Evolutionary conservation across 2,329 filamentous ascomycete species (phyloP).

Genomic region (Harringtonia lauricola): DNA sequence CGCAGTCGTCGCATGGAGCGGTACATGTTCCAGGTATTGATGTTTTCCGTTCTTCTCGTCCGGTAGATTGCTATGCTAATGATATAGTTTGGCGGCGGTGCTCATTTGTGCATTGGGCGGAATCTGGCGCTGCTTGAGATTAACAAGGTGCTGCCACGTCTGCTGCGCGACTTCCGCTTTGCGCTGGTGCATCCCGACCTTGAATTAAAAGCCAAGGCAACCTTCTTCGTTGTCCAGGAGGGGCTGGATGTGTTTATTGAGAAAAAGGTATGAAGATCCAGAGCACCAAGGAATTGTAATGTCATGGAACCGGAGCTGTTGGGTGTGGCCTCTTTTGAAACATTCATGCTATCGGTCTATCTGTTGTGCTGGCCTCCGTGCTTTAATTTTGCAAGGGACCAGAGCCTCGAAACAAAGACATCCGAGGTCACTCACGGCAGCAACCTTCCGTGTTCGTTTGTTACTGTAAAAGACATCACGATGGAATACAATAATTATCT

Average conservation of each 20-base stretch:
- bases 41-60: background rate
- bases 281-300: no score
- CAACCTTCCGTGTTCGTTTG: no score
- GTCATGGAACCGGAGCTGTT: background rate
- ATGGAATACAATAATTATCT: no score
- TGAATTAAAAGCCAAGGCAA: constrained; percentile 40
- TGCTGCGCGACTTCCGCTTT: constrained; percentile 43
- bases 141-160: constrained; percentile 45
- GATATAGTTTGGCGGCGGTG: constrained; percentile 39
- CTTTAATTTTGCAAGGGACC: no score
- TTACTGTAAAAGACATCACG: no score
- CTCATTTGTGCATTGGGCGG: constrained; percentile 42
- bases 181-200: constrained; percentile 37
- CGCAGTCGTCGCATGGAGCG: constrained; percentile 35
- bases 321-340: no score
- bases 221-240: constrained; percentile 49
- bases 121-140: constrained; percentile 45
- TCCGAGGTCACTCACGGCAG: no score
- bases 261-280: constrained; percentile 17
- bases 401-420: no score
- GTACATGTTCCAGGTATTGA: constrained; percentile 44
- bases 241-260: constrained; percentile 41
- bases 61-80: background rate
- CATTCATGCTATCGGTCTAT: no score
- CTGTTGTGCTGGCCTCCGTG: no score